Base-by-base conservation (phyloP, 2,329 filamentous ascomycete genomes). In the Aotearoamyces nothofagi region DNA sequence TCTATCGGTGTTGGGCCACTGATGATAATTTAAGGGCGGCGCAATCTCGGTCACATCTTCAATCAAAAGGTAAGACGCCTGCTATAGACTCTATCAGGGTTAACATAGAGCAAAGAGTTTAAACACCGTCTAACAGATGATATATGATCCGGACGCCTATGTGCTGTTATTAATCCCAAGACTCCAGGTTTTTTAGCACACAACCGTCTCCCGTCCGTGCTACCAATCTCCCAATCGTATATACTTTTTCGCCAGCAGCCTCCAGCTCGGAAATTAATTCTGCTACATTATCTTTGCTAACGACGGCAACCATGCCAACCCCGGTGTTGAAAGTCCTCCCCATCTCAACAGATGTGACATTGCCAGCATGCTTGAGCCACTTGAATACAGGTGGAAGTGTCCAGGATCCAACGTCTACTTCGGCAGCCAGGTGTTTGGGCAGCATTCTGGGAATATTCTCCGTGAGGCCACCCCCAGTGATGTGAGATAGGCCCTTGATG, bases 391-490 rank as follows among this genome's bases (percentile, higher is more conserved):
- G 58, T 0, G 80, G 83, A 24, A 84, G 63, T 15, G 70, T 52
- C 83, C 86, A 98, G 1, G 68, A 56, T 23, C 62, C 58, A 26
- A 79, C 78, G 44, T 93, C 78, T 31, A 98, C 73, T 49, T 83
- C 71, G 2, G 84, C 87, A 2, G 78, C 69, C 5, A 98, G 69
- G 25, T 74, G 61, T 17, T 66, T 54, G 2, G 90, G 90, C 11
- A 98, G 65, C 79, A 92, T 92, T 39, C 90, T 76, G 16, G 90
- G 90, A 15, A 98, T 78, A 53, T 98, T 98, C 57, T 98, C 90
- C 11, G 78, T 63, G 12, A 98, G 67, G 8, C 90, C 90, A 36
- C 90, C 90, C 28, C 90, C 90, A 0, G 90, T 98, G 57, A 98
- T 96, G 57, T 98, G 90, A 8, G 90, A 80, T 53, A 96, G 78